Conservation (phyloP, 164 flowering plant species). For the Saururus chinensis region DNA sequence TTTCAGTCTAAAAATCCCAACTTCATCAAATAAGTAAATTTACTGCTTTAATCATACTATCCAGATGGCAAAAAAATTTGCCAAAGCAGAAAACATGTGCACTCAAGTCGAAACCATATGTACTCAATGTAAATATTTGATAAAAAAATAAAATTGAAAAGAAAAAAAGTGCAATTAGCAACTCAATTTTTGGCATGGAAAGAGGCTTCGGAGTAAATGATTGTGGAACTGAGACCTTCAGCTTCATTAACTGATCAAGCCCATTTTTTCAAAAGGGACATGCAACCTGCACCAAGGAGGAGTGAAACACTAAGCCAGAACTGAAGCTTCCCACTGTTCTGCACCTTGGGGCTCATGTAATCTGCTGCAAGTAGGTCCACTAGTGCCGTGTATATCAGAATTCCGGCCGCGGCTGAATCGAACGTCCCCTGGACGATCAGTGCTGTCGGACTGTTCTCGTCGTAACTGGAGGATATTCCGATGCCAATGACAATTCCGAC, state of each 20-base stretch:
- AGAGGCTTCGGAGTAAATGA: too few relatives aligned
- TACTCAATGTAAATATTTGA: neutral
- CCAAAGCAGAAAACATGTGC: too few relatives aligned
- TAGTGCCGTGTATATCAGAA: constrained; percentile 34
- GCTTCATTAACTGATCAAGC: neutral
- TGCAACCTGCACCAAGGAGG: constrained; percentile 26
- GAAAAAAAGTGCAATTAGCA: too few relatives aligned
- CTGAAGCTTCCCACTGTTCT: constrained; percentile 20
- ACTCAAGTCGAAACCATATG: neutral
- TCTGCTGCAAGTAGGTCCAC: constrained; percentile 38
- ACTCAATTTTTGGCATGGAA: too few relatives aligned
- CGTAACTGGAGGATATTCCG: constrained; percentile 19
- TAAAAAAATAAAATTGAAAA: too few relatives aligned
- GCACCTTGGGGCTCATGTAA: constrained; percentile 28
- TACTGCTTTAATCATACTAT: too few relatives aligned
- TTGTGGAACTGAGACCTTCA: neutral
- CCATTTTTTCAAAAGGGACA: constrained; percentile 30
- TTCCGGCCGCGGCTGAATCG: constrained; percentile 35
- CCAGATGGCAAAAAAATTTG: neutral
- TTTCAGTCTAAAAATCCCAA: too few relatives aligned
- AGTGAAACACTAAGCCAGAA: constrained; percentile 16
- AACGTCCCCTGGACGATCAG: constrained; percentile 30
- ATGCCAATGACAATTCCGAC: constrained; percentile 37
- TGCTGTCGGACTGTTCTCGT: constrained; percentile 27
- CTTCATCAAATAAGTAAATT: too few relatives aligned